These are phyloP conservation scores for Ophiostoma ulmi DNA, from an alignment of 2,329 filamentous ascomycete species.

Conservation along the genomic window DNA sequence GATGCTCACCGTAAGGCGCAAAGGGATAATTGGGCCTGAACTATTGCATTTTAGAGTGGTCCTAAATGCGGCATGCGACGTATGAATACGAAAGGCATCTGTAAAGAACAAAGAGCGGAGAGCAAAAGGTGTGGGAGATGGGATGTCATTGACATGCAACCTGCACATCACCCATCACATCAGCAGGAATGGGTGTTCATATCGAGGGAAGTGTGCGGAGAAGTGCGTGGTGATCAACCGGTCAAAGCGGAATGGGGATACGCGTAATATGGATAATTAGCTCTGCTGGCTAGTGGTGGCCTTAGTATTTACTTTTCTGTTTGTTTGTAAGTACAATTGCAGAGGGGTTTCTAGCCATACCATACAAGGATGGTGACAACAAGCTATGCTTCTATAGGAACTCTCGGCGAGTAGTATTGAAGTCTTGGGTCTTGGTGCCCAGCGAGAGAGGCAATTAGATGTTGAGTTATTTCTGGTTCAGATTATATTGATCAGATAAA, in stretches of 20 bases:
- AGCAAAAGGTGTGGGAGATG: neutral
- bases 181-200: neutral
- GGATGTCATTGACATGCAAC: neutral
- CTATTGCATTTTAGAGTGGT: neutral
- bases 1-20: neutral
- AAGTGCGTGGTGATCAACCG: neutral
- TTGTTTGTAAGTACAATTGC: neutral
- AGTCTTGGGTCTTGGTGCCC: too few relatives aligned
- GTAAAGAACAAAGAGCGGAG: neutral
- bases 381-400: neutral
- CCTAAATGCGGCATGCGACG: neutral
- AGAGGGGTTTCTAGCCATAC: neutral
- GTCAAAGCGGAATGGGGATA: neutral
- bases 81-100: neutral
- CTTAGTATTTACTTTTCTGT: neutral
- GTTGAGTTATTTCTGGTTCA: neutral
- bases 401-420: neutral
- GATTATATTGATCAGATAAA: neutral
- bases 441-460: neutral
- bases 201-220: neutral
- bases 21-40: neutral
- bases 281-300: neutral
- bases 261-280: neutral
- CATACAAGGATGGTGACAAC: neutral
- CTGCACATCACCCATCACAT: neutral